Conservation (phyloP, 345 rosid species). For the Schrenkiella parvula region DNA sequence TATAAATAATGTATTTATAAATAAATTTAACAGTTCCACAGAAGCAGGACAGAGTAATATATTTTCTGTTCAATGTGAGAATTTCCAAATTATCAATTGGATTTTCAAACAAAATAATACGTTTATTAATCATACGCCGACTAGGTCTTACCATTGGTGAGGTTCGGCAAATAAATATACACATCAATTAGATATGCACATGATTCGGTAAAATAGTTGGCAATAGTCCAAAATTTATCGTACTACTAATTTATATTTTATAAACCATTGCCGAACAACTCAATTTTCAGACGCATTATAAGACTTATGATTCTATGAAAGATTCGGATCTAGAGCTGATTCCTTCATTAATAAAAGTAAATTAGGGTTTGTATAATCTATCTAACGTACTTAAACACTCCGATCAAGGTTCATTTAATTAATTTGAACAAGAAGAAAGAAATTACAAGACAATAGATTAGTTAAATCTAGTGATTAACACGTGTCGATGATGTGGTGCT, state of each 20-base stretch:
- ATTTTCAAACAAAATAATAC: too few species aligned
- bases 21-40: too few species aligned
- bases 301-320: background rate
- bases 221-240: background rate
- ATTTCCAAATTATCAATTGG: background rate
- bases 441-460: background rate
- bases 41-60: too few species aligned
- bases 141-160: background rate
- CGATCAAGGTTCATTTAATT: background rate
- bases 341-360: background rate
- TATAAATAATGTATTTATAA: too few species aligned
- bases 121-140: too few species aligned
- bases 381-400: background rate
- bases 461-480: constrained; percentile 13
- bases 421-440: background rate
- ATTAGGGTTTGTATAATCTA: background rate
- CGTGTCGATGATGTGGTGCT: constrained; percentile 14
- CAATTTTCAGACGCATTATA: background rate
- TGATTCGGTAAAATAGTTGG: background rate
- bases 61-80: background rate
- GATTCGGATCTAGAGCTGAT: constrained; percentile 1
- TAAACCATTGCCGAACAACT: background rate
- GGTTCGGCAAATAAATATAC: background rate
- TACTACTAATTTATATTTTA: background rate
- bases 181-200: background rate